These are phyloP conservation scores for Caloboletus inedulis DNA, from an alignment of 1,284 basidiomycete genomes.

Conservation along the genomic window DNA sequence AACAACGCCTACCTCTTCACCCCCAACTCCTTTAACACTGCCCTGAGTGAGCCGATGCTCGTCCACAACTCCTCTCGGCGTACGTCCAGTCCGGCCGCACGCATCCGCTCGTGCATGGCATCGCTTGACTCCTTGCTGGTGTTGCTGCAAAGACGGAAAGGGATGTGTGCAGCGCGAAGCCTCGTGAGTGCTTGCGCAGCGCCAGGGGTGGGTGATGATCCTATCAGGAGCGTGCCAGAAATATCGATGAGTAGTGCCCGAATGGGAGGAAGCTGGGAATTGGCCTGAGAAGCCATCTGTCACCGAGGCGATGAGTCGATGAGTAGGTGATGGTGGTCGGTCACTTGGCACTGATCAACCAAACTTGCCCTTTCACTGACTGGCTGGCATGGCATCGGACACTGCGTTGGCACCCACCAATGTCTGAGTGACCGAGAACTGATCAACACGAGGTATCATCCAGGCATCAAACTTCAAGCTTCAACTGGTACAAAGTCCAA, in stretches of 20 bases:
- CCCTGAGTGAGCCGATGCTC: conserved; percentile 57
- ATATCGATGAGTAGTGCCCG: conserved; percentile 63
- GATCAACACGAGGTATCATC: not conserved
- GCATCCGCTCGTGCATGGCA: conserved; percentile 42
- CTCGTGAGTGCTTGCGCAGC: conserved; percentile 51
- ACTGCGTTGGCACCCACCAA: not conserved
- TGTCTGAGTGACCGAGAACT: not conserved
- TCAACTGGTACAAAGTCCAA: not conserved
- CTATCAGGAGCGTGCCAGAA: conserved; percentile 66
- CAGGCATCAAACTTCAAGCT: too few species aligned
- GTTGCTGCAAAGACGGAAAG: conserved; percentile 64
- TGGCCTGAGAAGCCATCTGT: not conserved
- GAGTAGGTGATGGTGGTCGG: not conserved
- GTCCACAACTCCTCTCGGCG: conserved; percentile 47
- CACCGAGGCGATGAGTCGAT: not conserved
- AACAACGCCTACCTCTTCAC: conserved; percentile 40
- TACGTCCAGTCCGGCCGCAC: conserved; percentile 51
- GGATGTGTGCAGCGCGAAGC: conserved; percentile 45
- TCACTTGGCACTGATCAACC: not conserved
- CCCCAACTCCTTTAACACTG: conserved; percentile 40
- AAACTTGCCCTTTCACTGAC: not conserved
- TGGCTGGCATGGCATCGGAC: not conserved
- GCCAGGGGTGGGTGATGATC: conserved; percentile 42
- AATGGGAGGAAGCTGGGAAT: conserved; percentile 35
- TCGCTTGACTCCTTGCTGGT: conserved; percentile 54